Evolutionary conservation across 1,139 yeast genomes (phyloP), one percentile per base, ranked within the genome.

Genomic region (Entelexis sorbosivorans): DNA sequence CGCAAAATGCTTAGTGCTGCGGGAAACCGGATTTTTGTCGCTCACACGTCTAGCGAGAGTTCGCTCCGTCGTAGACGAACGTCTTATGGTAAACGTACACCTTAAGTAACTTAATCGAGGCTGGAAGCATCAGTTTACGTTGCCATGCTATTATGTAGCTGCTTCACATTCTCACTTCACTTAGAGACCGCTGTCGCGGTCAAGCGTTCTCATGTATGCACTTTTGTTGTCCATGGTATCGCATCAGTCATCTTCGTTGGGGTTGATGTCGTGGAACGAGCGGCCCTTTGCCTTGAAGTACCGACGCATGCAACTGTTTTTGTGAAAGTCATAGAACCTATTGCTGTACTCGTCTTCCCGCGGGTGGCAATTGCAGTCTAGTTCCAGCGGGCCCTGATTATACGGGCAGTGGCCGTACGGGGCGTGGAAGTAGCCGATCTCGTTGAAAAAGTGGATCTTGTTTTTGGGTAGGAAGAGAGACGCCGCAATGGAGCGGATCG

Each of bases 371-470:
- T 47, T 53, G 46, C 59, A 56, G n/a, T 54, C 52, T 8, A 55
- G 47, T 52, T 56, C 59, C 9, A 51, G 47, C 14, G 56, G 51
- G 26, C 58, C 59, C 44, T 56, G 59, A 45, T 55, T 51, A 44
- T 50, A 57, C 8, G 60, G 95, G 62, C 95, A 84, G 63, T 85
- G 80, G 44, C 70, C 68, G 63, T 83, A 87, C 0, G 96, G 96
- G 47, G 68, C 68, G 63, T 82, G 91, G 57, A 67, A 73, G 63
- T 86, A 86, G 0, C 95, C 95, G 51, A 86, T 80, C 63, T 86
- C 96, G 64, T 88, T 75, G 64, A 87, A 87, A 91, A 95, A 88
- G 63, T 87, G 95, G 40, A 87, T 73, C 55, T 77, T 74, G 14
- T 71, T 66, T 59, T 76, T 79, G 59, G 82, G 87, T 19, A 84